These are phyloP conservation scores for Xylaria telfairii DNA, from an alignment of 495 filamentous ascomycete species.

Conservation along the genomic window DNA sequence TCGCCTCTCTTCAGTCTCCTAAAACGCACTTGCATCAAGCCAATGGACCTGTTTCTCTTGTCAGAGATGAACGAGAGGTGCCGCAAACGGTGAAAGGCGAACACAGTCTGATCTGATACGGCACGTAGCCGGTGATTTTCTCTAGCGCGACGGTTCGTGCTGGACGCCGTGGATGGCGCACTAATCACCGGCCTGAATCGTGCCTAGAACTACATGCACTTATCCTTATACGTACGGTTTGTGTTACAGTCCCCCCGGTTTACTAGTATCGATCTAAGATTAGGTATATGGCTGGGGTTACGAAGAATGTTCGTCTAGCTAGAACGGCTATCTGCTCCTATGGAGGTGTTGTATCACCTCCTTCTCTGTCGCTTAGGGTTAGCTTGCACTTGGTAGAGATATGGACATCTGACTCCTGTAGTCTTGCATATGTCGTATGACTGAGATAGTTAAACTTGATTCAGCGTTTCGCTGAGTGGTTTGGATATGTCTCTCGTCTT, in stretches of 20 bases:
- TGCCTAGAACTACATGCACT: not conserved
- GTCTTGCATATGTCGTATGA: not conserved
- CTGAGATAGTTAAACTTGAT: not conserved
- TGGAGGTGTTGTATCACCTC: not conserved
- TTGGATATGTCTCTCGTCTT: not conserved
- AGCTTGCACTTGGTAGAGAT: not conserved
- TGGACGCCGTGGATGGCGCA: not conserved
- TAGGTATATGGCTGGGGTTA: not conserved
- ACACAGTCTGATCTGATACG: not conserved
- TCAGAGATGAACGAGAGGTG: not conserved
- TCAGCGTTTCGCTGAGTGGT: not conserved
- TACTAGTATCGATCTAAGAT: not conserved
- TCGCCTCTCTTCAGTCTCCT: not conserved
- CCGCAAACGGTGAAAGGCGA: not conserved
- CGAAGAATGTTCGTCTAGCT: not conserved
- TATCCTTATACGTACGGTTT: not conserved
- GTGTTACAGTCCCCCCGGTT: not conserved
- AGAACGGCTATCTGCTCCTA: not conserved
- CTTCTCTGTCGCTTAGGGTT: not conserved
- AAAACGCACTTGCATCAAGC: not conserved
- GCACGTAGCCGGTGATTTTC: constrained; percentile 1
- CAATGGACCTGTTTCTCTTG: not conserved
- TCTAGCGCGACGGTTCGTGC: constrained; percentile 5
- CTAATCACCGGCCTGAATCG: not conserved
- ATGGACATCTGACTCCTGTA: not conserved